Percentiles rank a stretch among this genome's conserved stretches.
phyloP scores from a whole-genome alignment of 495 filamentous ascomycete genomes.

The Chlorociboria aeruginascens region DNA sequence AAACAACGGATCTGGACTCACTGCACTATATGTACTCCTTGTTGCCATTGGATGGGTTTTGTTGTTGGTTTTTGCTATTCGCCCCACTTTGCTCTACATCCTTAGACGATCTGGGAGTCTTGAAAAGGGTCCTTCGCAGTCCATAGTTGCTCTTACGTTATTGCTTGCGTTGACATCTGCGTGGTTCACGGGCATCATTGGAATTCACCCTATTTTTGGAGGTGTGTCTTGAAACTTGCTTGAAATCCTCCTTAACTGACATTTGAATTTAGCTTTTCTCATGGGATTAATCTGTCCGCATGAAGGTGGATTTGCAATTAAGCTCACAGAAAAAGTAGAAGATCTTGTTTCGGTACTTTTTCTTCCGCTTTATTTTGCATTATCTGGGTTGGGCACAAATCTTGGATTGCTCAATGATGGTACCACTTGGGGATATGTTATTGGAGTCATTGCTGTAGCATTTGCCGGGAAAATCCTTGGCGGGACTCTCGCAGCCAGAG shows the following conservation, averaged over 20 bases:
- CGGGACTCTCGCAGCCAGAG: conserved; percentile 67
- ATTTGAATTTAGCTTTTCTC: conserved; percentile 44
- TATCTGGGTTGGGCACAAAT: conserved; percentile 84
- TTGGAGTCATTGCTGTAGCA: conserved; percentile 72
- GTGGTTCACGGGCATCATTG: conserved; percentile 95
- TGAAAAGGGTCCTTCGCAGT: conserved; percentile 83
- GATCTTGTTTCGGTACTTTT: conserved; percentile 85
- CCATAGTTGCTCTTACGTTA: conserved; percentile 72
- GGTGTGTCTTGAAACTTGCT: conserved; percentile 4
- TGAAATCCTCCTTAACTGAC: neutral
- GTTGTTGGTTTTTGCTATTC: conserved; percentile 63
- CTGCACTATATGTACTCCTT: conserved; percentile 79
- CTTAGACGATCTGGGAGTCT: conserved; percentile 64
- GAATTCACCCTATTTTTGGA: conserved; percentile 79
- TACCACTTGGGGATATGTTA: conserved; percentile 84
- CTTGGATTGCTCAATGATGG: conserved; percentile 74
- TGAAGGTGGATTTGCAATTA: conserved; percentile 88
- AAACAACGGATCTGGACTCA: conserved; percentile 74
- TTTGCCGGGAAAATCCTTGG: conserved; percentile 80
- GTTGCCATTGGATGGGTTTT: conserved; percentile 64
- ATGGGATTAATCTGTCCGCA: conserved; percentile 89
- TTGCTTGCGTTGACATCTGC: conserved; percentile 67
- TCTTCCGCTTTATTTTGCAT: conserved; percentile 87
- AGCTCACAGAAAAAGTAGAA: conserved; percentile 91
- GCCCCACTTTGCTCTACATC: conserved; percentile 66